These are phyloP conservation scores for Fusarium longipes DNA, from an alignment of 2,329 filamentous ascomycete genomes.

Conservation along the genomic window DNA sequence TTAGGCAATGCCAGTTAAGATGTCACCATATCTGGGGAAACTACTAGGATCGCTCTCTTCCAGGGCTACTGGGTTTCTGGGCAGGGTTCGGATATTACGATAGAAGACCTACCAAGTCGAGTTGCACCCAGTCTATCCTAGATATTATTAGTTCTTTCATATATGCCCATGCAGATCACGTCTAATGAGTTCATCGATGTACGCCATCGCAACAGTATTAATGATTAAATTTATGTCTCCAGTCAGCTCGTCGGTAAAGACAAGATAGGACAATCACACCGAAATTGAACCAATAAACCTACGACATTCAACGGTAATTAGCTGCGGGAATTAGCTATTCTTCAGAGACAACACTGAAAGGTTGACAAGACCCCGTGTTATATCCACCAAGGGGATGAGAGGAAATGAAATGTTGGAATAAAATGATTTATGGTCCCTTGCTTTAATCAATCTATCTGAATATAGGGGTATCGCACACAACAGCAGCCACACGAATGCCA, in stretches of 20 bases:
- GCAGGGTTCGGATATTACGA: neutral
- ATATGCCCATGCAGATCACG: conserved; percentile 19
- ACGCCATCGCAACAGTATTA: neutral
- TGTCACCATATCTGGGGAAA: conserved; percentile 29
- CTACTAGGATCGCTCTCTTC: conserved; percentile 13
- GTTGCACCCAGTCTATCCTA: conserved; percentile 9
- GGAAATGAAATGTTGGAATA: conserved; percentile 30
- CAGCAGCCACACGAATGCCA: neutral
- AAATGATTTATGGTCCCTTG: conserved; percentile 14
- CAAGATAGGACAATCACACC: conserved; percentile 7
- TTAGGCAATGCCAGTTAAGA: neutral
- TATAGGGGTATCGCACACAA: conserved; percentile 22
- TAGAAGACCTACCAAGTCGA: neutral
- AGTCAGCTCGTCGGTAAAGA: neutral
- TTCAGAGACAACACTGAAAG: conserved; percentile 3
- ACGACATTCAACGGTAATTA: conserved; percentile 17
- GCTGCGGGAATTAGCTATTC: conserved; percentile 26
- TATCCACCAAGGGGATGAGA: conserved; percentile 23
- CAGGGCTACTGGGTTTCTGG: conserved; percentile 1
- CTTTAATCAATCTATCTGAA: conserved; percentile 20
- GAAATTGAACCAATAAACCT: conserved; percentile 14
- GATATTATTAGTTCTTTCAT: neutral
- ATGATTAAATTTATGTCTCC: neutral
- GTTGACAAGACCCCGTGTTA: conserved; percentile 11
- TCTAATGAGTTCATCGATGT: neutral